Conservation (phyloP, 2,329 filamentous ascomycete species). For the Penicillium sp. region DNA sequence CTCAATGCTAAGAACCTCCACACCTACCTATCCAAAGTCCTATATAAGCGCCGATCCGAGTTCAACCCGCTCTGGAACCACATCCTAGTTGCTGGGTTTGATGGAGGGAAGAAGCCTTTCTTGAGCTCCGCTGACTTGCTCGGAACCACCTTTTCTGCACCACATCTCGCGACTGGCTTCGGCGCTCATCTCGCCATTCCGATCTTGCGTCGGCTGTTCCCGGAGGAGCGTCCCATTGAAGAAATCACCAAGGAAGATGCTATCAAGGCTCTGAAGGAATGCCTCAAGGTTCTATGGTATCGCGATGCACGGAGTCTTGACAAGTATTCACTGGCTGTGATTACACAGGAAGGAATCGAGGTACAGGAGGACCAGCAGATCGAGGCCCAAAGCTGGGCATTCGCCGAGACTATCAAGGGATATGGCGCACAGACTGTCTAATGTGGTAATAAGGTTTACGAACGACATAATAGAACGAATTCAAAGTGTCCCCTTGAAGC, state of each 20-base stretch:
- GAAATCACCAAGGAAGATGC: constrained; percentile 78
- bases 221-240: constrained; percentile 78
- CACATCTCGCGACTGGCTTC: constrained; percentile 90
- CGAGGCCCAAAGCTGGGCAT: constrained; percentile 96
- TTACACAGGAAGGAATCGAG: constrained; percentile 88
- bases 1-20: constrained; percentile 94
- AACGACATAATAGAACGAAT: constrained; percentile 35
- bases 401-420: constrained; percentile 91
- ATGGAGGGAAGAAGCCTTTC: constrained; percentile 80
- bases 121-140: constrained; percentile 89
- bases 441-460: constrained; percentile 20
- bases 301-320: constrained; percentile 92
- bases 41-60: constrained; percentile 92
- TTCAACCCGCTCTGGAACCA: constrained; percentile 99
- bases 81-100: constrained; percentile 86
- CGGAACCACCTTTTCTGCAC: constrained; percentile 87
- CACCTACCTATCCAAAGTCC: constrained; percentile 92
- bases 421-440: constrained; percentile 80
- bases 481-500: neutral
- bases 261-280: constrained; percentile 81
- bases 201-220: constrained; percentile 81
- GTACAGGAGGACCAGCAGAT: constrained; percentile 84
- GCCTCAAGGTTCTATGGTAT: constrained; percentile 99
- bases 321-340: constrained; percentile 85
- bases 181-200: constrained; percentile 92